These are phyloP conservation scores for Acanthamoeba pearcei DNA, from an alignment of 208 protist species.

Conservation along the genomic window DNA sequence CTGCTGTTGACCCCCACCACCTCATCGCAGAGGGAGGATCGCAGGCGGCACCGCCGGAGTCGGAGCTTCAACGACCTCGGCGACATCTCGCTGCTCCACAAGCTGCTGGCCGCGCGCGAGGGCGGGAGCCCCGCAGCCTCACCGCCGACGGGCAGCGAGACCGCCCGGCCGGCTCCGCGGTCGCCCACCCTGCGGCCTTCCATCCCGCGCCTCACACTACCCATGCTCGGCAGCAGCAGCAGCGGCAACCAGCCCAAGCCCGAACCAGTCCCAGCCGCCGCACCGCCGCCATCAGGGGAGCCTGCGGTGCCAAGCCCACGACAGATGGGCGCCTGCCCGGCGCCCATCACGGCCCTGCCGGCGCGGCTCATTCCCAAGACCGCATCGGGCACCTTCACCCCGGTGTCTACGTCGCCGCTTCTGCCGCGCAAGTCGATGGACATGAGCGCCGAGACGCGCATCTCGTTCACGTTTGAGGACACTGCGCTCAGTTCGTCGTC, in stretches of 20 bases:
- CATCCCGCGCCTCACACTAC: background rate
- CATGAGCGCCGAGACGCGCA: background rate
- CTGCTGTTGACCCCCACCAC: background rate
- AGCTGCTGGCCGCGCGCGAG: slow-evolving; percentile 21
- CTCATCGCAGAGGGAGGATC: background rate
- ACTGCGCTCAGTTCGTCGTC: slow-evolving; percentile 26
- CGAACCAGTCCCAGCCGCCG: background rate
- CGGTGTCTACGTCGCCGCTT: background rate
- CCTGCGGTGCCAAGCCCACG: background rate
- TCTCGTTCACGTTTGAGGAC: slow-evolving; percentile 5
- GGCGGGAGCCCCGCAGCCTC: background rate
- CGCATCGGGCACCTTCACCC: background rate
- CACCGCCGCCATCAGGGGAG: background rate
- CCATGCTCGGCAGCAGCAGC: background rate
- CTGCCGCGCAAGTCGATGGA: background rate
- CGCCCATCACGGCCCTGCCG: slow-evolving; percentile 8
- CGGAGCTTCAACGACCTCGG: slow-evolving; percentile 47
- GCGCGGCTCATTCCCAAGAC: slow-evolving; percentile 34
- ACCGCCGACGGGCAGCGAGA: background rate
- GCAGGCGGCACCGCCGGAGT: slow-evolving; percentile 1
- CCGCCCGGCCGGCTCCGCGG: background rate
- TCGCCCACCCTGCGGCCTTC: background rate
- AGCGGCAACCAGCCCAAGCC: background rate
- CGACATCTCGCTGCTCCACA: slow-evolving; percentile 43
- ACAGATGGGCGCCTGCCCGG: slow-evolving; percentile 34